phyloP scores from a whole-genome alignment of 805 yeast genomes.

The Tetrapisispora taiwanensis region DNA sequence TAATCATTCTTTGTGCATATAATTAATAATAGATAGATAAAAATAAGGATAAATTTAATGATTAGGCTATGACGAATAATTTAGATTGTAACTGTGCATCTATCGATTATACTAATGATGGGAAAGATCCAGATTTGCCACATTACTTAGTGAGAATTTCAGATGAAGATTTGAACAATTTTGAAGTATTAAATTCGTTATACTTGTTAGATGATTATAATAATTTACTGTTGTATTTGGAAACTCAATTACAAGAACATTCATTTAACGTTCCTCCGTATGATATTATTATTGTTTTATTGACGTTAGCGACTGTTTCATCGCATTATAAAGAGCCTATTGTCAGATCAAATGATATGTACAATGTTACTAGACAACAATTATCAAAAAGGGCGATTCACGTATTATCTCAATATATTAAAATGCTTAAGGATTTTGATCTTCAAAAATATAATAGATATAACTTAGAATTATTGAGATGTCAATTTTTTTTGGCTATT shows the following conservation, averaged over 20 bases:
- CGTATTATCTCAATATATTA: conserved; percentile 18
- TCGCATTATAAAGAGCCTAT: conserved; percentile 21
- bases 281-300: conserved; percentile 26
- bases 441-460: conserved; percentile 7
- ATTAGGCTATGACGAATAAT: background rate
- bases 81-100: background rate
- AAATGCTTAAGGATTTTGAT: conserved; percentile 13
- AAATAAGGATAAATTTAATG: background rate
- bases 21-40: background rate
- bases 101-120: conserved; percentile 1
- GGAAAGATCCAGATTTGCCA: conserved; percentile 3
- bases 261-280: conserved; percentile 26
- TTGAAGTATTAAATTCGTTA: conserved; percentile 25
- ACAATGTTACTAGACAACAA: conserved; percentile 20
- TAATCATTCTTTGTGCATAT: too few species aligned
- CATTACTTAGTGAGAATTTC: conserved; percentile 24
- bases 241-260: conserved; percentile 14
- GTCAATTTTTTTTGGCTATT: conserved; percentile 22
- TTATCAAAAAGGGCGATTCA: conserved; percentile 29
- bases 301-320: conserved; percentile 32
- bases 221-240: conserved; percentile 30
- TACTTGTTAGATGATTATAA: conserved; percentile 29
- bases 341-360: conserved; percentile 20
- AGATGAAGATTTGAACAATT: conserved; percentile 11
- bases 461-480: conserved; percentile 20